Evolutionary conservation across 192 early-diverging fungal genomes (phyloP), one percentile per base, ranked within the genome.

Genomic region (Rhizoclosmatium globosum): DNA sequence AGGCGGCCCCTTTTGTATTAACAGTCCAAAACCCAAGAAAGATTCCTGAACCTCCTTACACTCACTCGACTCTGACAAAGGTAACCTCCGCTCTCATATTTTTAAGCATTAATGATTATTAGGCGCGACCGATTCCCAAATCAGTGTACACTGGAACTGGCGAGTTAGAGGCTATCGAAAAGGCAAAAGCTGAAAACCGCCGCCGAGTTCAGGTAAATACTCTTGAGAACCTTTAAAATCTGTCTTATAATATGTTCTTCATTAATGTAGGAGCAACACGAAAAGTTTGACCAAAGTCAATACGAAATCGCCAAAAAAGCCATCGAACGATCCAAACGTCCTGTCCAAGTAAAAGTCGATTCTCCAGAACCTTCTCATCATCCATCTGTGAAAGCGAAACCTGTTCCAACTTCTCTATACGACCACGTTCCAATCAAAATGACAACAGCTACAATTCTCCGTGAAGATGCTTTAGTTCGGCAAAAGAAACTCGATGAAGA

Each of bases 391-490:
- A 78, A 78, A 46, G 67, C 77, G 7, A 76, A 70, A 50, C 75
- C 81, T 23, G 77, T 82, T 41, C 82, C 83, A 4, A 2, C 71
- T 9, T 64, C 11, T 57, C 48, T 81, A 13, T 68, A 67, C 42
- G 66, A 83, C 2, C 66, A n/a, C 19, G 68, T 86, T 17, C 64
- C 78, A 13, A 80, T 89, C n/a, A 90, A 90, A 69, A 83, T 79
- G 23, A 90, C 85, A 23, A 80, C 83, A 4, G 83, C 87, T 1
- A 74, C 89, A 43, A 87, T 90, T 68, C 64, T 90, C 46, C 68
- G 89, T 0, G 89, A 90, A 75, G 85, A 86, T 53, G 83, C 85
- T 17, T 64, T 90, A 23, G 80, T 90, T 39, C 53, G 82, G 41
- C 73, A 72, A 64, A 56, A 82, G 17, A 45, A 71, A 48, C 44